Percentiles rank a stretch among this genome's conserved stretches.
Evolutionary conservation across 768 basidiomycete species (phyloP).

Genomic region (Lactarius tabidus): DNA sequence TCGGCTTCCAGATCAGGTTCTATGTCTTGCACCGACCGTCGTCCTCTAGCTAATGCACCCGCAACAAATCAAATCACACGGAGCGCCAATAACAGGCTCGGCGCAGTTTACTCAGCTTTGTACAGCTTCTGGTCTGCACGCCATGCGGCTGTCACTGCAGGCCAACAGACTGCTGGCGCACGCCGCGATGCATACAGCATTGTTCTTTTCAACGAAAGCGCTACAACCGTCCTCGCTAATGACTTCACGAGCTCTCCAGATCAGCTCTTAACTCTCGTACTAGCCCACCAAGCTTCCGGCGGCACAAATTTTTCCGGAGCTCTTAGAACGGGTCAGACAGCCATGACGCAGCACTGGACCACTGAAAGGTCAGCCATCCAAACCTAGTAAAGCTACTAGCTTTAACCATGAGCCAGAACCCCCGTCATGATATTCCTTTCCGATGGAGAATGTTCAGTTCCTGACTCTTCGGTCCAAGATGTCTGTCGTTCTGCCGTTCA

Average conservation of each 20-base stretch:
- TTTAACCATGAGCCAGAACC: constrained; percentile 32
- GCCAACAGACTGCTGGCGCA: constrained; percentile 25
- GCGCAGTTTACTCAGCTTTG: constrained; percentile 55
- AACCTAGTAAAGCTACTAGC: constrained; percentile 1
- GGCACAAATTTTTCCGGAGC: constrained; percentile 47
- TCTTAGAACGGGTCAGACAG: constrained; percentile 33
- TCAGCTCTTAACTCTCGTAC: constrained; percentile 39
- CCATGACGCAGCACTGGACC: constrained; percentile 49
- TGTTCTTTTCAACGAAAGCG: constrained; percentile 40
- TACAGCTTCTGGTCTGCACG: constrained; percentile 55
- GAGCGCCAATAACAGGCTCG: constrained; percentile 45
- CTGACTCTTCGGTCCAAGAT: constrained; percentile 37
- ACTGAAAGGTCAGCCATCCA: constrained; percentile 41
- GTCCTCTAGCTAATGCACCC: constrained; percentile 44
- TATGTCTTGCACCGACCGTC: constrained; percentile 41
- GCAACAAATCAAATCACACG: constrained; percentile 36
- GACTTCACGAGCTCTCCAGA: constrained; percentile 46
- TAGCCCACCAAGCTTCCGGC: constrained; percentile 33
- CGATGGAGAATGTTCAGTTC: constrained; percentile 47
- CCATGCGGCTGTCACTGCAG: constrained; percentile 34
- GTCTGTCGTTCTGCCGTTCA: constrained; percentile 41
- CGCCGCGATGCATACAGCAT: constrained; percentile 57
- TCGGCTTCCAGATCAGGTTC: constrained; percentile 45
- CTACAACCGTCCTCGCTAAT: constrained; percentile 35
- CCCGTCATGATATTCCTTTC: constrained; percentile 57